These are phyloP conservation scores for Calamus simplicifolius DNA, from an alignment of 176 grass and related monocot species.

Conservation along the genomic window DNA sequence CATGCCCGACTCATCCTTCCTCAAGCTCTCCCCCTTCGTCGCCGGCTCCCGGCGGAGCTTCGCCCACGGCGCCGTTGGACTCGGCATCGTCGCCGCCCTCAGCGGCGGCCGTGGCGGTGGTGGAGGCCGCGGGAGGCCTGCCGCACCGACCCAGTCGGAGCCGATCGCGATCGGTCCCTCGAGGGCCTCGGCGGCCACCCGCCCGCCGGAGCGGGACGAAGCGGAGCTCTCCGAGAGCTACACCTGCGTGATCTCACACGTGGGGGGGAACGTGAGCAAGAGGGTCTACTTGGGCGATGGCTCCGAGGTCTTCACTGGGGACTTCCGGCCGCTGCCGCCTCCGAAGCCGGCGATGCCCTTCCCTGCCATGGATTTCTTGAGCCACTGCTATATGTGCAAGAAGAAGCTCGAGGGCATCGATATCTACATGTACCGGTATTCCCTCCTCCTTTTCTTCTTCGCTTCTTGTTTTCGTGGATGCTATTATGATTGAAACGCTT, in stretches of 20 bases:
- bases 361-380: constrained; percentile 23
- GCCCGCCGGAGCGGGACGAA: constrained; percentile 7
- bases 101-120: neutral
- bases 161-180: constrained; percentile 34
- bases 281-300: constrained; percentile 30
- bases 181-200: neutral
- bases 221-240: constrained; percentile 54
- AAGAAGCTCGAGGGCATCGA: constrained; percentile 53
- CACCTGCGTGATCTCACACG: constrained; percentile 54
- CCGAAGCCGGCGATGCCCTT: neutral
- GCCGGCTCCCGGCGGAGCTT: constrained; percentile 33
- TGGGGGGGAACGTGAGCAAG: constrained; percentile 29
- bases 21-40: constrained; percentile 17
- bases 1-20: no score
- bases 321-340: constrained; percentile 6
- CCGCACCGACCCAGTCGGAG: constrained; percentile 10
- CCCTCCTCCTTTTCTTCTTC: neutral
- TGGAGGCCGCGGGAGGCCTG: neutral
- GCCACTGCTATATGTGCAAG: constrained; percentile 39
- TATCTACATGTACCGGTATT: constrained; percentile 58
- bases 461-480: neutral
- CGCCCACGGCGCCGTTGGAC: constrained; percentile 24
- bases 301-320: no score
- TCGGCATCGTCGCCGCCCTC: constrained; percentile 45
- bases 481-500: neutral